phyloP scores from a whole-genome alignment of 805 yeast genomes.

The Barnettozyma salicaria region DNA sequence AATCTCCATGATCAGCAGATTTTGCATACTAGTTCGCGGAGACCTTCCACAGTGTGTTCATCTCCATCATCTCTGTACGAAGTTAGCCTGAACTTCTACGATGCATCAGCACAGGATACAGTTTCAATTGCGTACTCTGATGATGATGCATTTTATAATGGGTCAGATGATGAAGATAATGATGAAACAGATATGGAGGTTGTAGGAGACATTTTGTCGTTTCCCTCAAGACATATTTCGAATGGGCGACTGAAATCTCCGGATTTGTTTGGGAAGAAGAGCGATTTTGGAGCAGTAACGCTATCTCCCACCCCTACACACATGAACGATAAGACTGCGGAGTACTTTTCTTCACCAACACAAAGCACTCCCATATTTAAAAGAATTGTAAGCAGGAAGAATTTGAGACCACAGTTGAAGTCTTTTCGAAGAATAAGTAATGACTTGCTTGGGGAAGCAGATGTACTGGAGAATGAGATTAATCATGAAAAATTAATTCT shows the following conservation, averaged over 20 bases:
- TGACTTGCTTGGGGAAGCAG: constrained; percentile 23
- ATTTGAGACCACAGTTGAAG: constrained; percentile 25
- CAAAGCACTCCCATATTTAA: constrained; percentile 25
- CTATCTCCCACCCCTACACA: constrained; percentile 13
- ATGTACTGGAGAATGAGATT: constrained; percentile 24
- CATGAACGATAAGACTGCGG: constrained; percentile 2
- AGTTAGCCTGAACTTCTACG: constrained; percentile 3
- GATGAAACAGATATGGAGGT: constrained; percentile 18
- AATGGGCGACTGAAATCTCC: constrained; percentile 6
- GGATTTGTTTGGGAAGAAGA: constrained; percentile 12
- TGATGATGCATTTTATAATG: constrained; percentile 4
- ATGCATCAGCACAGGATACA: neutral
- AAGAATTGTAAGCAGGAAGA: constrained; percentile 21
- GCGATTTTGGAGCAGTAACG: constrained; percentile 10
- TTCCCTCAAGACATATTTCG: constrained; percentile 4
- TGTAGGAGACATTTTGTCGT: constrained; percentile 10
- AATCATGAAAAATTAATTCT: constrained; percentile 25
- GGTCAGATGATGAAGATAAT: constrained; percentile 9
- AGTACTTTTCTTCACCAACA: constrained; percentile 14
- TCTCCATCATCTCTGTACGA: constrained; percentile 11
- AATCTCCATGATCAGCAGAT: neutral
- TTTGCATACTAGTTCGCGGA: constrained; percentile 3
- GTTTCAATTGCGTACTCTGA: neutral
- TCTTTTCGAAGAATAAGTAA: constrained; percentile 23
- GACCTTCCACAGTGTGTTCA: constrained; percentile 10